Evolutionary conservation across 768 basidiomycete species (phyloP).

Genomic region (Gloeostereum incarnatum): DNA sequence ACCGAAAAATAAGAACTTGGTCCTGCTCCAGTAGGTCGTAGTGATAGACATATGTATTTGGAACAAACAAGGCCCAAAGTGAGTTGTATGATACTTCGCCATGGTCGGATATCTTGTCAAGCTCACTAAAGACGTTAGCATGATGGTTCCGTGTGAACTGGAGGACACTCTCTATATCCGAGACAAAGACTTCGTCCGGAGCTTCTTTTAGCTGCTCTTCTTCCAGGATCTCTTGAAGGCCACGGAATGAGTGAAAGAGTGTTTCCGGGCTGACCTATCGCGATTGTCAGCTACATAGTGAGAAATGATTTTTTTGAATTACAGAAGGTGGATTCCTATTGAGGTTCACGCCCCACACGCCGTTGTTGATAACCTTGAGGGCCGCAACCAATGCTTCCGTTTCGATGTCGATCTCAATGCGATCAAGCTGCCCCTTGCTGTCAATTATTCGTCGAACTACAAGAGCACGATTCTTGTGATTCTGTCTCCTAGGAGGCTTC

Average conservation of each 20-base stretch:
- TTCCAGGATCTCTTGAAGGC: conserved; percentile 8
- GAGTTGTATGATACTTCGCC: conserved; percentile 17
- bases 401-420: conserved; percentile 13
- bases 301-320: background rate
- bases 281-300: background rate
- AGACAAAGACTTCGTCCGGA: conserved; percentile 7
- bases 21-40: conserved; percentile 10
- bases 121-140: conserved; percentile 7
- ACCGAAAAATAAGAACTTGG: conserved; percentile 7
- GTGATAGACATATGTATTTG: conserved; percentile 13
- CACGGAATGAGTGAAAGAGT: conserved; percentile 10
- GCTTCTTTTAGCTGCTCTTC: conserved; percentile 9
- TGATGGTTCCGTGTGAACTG: conserved; percentile 11
- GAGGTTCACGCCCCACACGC: conserved; percentile 6
- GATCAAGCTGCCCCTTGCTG: conserved; percentile 8
- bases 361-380: conserved; percentile 10
- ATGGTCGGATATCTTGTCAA: conserved; percentile 5
- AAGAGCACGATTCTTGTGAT: conserved; percentile 13
- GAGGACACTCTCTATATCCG: conserved; percentile 11
- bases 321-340: conserved; percentile 6
- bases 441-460: conserved; percentile 14
- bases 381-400: conserved; percentile 10
- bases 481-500: conserved; percentile 11
- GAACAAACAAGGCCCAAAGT: conserved; percentile 19
- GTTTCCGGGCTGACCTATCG: conserved; percentile 8